Evolutionary conservation across 331 rosid genomes (phyloP).

Genomic region (Saraca asoca): DNA sequence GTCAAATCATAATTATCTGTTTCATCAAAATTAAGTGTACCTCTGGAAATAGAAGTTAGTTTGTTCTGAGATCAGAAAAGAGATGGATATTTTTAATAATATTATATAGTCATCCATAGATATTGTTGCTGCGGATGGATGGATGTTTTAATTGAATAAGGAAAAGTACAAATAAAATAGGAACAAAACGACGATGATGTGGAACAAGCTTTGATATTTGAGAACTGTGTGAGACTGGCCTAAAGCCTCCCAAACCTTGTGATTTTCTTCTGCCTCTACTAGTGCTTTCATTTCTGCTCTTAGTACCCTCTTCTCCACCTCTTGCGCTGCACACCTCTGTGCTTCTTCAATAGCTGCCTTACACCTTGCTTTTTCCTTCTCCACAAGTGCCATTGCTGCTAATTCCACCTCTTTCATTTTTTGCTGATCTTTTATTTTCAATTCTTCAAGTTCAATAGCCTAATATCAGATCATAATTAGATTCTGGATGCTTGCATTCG

Average conservation of each 20-base stretch:
- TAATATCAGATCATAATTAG: slow-evolving; percentile 12
- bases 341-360: slow-evolving; percentile 37
- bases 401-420: slow-evolving; percentile 33
- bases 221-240: slow-evolving; percentile 26
- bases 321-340: slow-evolving; percentile 28
- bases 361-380: slow-evolving; percentile 21
- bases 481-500: too few relatives aligned
- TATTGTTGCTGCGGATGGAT: too few relatives aligned
- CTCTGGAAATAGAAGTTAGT: too few relatives aligned
- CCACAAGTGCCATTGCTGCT: slow-evolving; percentile 11
- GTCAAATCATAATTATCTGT: too few relatives aligned
- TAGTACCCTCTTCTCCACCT: slow-evolving; percentile 22
- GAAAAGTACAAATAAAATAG: slow-evolving; percentile 26
- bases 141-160: background rate
- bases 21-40: too few relatives aligned
- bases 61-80: too few relatives aligned
- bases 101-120: too few relatives aligned
- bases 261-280: slow-evolving; percentile 20
- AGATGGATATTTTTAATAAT: too few relatives aligned
- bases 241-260: slow-evolving; percentile 24
- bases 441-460: slow-evolving; percentile 34
- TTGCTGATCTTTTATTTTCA: slow-evolving; percentile 31
- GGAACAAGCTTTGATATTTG: slow-evolving; percentile 42
- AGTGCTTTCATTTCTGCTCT: slow-evolving; percentile 28
- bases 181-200: slow-evolving; percentile 20